phyloP scores from a whole-genome alignment of 345 rosid species.

The Populus tremula region DNA sequence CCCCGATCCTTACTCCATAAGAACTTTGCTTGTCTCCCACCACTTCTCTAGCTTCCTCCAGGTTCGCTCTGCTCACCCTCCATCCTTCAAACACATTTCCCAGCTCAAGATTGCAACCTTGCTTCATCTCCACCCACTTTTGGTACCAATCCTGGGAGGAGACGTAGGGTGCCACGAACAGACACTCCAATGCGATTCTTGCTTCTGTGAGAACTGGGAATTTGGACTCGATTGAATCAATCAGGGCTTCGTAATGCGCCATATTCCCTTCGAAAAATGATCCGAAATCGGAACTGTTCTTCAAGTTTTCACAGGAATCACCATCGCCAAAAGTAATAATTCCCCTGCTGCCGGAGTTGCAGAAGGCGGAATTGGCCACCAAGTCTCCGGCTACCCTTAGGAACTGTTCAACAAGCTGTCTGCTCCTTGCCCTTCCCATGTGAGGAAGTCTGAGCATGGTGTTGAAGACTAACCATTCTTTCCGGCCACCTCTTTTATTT shows the following conservation, averaged over 20 bases:
- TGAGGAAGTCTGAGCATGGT: conserved; percentile 54
- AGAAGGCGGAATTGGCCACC: neutral
- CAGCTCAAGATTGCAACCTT: conserved; percentile 4
- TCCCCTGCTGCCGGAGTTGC: conserved; percentile 14
- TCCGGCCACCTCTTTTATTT: conserved; percentile 19
- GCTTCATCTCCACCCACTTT: conserved; percentile 38
- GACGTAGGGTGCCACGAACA: conserved; percentile 40
- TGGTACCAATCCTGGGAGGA: conserved; percentile 34
- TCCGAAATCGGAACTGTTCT: conserved; percentile 20
- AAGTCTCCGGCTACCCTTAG: conserved; percentile 26
- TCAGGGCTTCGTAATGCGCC: conserved; percentile 32
- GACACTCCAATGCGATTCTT: conserved; percentile 44
- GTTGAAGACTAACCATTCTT: conserved; percentile 45
- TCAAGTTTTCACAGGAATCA: conserved; percentile 17
- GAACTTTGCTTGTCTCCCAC: conserved; percentile 24
- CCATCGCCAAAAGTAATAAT: conserved; percentile 41
- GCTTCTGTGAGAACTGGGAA: conserved; percentile 36
- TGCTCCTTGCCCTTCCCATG: conserved; percentile 35
- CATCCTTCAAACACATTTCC: conserved; percentile 18
- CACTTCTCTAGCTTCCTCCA: conserved; percentile 44
- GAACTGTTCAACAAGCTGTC: conserved; percentile 34
- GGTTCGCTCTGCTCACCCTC: conserved; percentile 22
- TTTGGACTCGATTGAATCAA: conserved; percentile 39
- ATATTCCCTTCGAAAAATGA: conserved; percentile 31
- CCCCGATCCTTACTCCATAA: conserved; percentile 44